Percentiles rank a stretch among this genome's conserved stretches.
phyloP scores from a whole-genome alignment of 176 grass and related monocot genomes.

The Echinochloa phyllopogon region DNA sequence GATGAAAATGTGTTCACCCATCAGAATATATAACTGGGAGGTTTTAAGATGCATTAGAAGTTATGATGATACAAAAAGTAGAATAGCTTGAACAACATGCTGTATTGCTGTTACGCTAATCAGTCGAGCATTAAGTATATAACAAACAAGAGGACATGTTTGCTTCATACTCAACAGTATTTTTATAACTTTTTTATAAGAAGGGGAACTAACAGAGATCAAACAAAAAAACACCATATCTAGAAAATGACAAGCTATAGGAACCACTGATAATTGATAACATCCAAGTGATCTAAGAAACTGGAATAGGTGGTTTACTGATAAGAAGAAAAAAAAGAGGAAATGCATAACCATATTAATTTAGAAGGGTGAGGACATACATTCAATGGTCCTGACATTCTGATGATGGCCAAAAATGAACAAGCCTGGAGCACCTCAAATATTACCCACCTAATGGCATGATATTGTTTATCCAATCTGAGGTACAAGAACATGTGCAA shows the following conservation, averaged over 20 bases:
- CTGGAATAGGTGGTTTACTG: slow-evolving; percentile 32
- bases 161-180: slow-evolving; percentile 1
- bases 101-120: slow-evolving; percentile 12
- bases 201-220: slow-evolving; percentile 17
- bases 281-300: slow-evolving; percentile 17
- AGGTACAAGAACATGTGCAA: slow-evolving; percentile 26
- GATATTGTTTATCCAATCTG: slow-evolving; percentile 46
- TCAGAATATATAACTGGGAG: slow-evolving; percentile 1
- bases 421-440: slow-evolving; percentile 27
- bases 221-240: slow-evolving; percentile 29
- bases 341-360: slow-evolving; percentile 26
- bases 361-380: slow-evolving; percentile 52
- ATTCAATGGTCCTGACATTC: slow-evolving; percentile 81
- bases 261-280: not conserved
- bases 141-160: not conserved
- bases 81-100: not conserved
- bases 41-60: slow-evolving; percentile 29
- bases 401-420: slow-evolving; percentile 33
- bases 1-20: slow-evolving; percentile 19
- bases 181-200: not conserved
- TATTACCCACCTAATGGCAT: slow-evolving; percentile 40
- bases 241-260: slow-evolving; percentile 20
- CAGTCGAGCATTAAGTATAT: not conserved
- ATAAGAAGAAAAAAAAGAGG: not conserved
- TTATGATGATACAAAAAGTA: not conserved